Conservation (phyloP, 306 rosid genomes). For the Prunus davidiana region DNA sequence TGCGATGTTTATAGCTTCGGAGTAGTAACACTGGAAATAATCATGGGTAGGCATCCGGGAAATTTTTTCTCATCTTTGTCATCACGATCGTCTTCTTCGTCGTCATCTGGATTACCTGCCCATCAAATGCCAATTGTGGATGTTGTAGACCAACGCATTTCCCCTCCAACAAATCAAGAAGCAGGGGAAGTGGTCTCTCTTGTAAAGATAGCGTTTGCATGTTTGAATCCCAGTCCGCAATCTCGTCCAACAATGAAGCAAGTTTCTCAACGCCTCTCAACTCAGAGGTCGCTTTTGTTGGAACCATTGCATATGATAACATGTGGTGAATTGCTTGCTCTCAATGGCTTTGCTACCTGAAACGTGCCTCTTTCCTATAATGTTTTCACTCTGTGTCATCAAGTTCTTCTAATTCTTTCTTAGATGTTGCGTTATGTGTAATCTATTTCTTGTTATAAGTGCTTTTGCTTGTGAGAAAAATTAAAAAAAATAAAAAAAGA, state of each 20-base stretch:
- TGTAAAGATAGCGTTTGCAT: neutral
- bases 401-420: too few relatives aligned
- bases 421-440: too few relatives aligned
- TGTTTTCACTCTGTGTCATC: too few relatives aligned
- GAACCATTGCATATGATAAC: neutral
- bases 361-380: too few relatives aligned
- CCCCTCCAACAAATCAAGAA: neutral
- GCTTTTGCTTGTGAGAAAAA: too few relatives aligned
- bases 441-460: too few relatives aligned
- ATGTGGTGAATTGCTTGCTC: neutral
- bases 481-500: too few relatives aligned
- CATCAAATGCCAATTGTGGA: neutral
- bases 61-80: neutral
- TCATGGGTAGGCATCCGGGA: neutral
- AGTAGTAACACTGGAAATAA: neutral
- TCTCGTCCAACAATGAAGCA: slow-evolving; percentile 11
- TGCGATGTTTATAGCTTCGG: neutral
- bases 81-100: neutral
- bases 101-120: neutral
- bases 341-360: neutral
- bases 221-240: slow-evolving; percentile 4
- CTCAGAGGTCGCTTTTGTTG: neutral
- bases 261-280: neutral
- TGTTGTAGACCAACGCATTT: neutral
- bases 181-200: neutral